Conservation (phyloP, 2,329 filamentous ascomycete genomes). For the Curvularia spicifera region DNA sequence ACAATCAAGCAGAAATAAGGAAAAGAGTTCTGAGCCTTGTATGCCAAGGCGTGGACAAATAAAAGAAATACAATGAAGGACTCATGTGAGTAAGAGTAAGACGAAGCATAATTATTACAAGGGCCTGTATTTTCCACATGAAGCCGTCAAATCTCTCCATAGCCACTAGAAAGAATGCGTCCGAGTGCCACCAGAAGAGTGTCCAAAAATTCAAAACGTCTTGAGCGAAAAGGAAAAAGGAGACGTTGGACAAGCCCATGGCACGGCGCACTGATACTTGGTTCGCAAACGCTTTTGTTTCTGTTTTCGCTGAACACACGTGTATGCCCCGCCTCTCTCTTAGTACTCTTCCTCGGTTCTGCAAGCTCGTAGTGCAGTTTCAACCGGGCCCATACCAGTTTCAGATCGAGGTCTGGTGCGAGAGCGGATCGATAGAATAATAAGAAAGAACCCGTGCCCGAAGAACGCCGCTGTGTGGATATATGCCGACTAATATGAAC, state of each 20-base stretch:
- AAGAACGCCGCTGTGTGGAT: constrained; percentile 23
- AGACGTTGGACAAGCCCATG: not conserved
- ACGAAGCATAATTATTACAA: constrained; percentile 15
- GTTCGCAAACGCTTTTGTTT: constrained; percentile 12
- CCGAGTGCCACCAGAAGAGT: not conserved
- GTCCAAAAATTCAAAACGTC: not conserved
- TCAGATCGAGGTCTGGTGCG: constrained; percentile 12
- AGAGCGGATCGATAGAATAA: constrained; percentile 5
- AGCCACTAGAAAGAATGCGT: constrained; percentile 2
- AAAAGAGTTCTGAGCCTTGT: not conserved
- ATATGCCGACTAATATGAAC: constrained; percentile 15
- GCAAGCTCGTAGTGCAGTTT: constrained; percentile 5
- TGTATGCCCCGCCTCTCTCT: constrained; percentile 3
- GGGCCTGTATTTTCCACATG: constrained; percentile 12
- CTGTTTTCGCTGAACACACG: constrained; percentile 7
- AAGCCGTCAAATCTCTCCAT: constrained; percentile 9
- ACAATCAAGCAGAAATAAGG: constrained; percentile 1
- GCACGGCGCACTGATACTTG: constrained; percentile 7
- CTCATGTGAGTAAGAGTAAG: constrained; percentile 1
- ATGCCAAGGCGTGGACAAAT: not conserved
- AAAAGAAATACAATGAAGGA: not conserved
- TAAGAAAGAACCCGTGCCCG: not conserved
- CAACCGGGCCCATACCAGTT: constrained; percentile 4
- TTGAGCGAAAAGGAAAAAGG: constrained; percentile 2
- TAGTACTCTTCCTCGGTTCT: not conserved